Evolutionary conservation across 2,329 filamentous ascomycete genomes (phyloP), one percentile per base, ranked within the genome.

Genomic region (Calonectria pseudoturangicola): DNA sequence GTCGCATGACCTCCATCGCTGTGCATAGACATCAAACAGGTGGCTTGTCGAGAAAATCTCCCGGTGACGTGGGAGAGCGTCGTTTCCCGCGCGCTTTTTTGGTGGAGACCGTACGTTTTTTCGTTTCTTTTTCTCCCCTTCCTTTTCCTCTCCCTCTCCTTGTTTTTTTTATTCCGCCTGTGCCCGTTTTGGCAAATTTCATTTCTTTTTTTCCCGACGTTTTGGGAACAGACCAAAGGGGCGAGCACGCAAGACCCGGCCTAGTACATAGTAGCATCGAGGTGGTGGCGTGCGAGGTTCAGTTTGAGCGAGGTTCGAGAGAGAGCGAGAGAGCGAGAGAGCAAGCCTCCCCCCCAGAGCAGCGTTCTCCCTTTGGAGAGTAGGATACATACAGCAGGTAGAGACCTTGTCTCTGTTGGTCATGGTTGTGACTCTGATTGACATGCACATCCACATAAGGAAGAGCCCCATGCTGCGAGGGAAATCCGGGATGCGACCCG

Each of bases 51-150:
- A 62, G 56, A 43, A 56, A 56, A 56, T 56, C 51, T 56, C 30
- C 51, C 51, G 51, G 51, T 56, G 51, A 56, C 51, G 51, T 56
- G 51, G 30, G 51, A 48, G 45, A 56, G 51, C 51, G 30, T 56
- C 51, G 51, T 56, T 56, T 56, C 30, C 28, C 51, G 28, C 50
- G 28, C 51, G 51, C 51, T 56, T 56, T 56, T 56, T 56, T 36
- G 51, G 51, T 56, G 51, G 51, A 36, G 51, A 56, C 28, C 33
- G 16, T 21, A 36, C 9, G 50, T 16, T 30, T 30, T 33, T 9
- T 33, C 51, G 4, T 56, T 56, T 43, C 41, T 56, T 56, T 56
- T 27, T 6, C 41, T 60, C 16, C 12, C 36, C 27, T 60, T 27
- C n/a, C 41, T 41, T 18, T 60, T 41, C 27, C 15, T 41, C 21